These are phyloP conservation scores for Trypanosoma melophagium DNA, from an alignment of 208 protist genomes.

Conservation along the genomic window DNA sequence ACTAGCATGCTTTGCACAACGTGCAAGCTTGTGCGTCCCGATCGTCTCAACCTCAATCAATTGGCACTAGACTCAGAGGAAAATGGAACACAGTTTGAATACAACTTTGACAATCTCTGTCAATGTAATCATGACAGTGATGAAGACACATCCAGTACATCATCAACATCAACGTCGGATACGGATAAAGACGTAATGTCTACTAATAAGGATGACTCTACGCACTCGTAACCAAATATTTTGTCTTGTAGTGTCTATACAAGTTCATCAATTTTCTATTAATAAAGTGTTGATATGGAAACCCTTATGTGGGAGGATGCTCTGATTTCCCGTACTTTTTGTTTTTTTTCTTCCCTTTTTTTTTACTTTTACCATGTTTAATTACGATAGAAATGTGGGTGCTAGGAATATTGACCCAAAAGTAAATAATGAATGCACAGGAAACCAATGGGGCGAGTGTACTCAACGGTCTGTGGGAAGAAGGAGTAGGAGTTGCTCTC, in stretches of 20 bases:
- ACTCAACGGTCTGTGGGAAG: background rate
- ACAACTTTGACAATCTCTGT: conserved; percentile 88
- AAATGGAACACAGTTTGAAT: conserved; percentile 88
- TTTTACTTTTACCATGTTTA: background rate
- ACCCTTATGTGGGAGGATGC: too few relatives aligned
- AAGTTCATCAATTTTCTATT: too few relatives aligned
- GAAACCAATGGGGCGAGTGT: background rate
- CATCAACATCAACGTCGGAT: background rate
- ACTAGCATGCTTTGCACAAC: conserved; percentile 82
- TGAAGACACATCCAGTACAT: conserved; percentile 32
- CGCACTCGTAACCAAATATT: background rate
- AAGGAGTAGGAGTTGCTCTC: background rate
- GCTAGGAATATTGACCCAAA: too few relatives aligned
- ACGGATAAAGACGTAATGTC: background rate
- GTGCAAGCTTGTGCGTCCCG: conserved; percentile 77
- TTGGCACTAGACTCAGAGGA: conserved; percentile 86
- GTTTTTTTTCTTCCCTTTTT: background rate
- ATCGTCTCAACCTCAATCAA: conserved; percentile 87
- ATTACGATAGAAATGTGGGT: background rate
- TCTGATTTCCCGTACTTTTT: background rate
- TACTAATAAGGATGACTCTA: background rate
- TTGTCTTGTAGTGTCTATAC: background rate
- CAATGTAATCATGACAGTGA: conserved; percentile 68
- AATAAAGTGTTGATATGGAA: too few relatives aligned
- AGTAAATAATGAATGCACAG: background rate